Evolutionary conservation across 2,329 filamentous ascomycete species (phyloP).

Genomic region (Colletotrichum truncatum): DNA sequence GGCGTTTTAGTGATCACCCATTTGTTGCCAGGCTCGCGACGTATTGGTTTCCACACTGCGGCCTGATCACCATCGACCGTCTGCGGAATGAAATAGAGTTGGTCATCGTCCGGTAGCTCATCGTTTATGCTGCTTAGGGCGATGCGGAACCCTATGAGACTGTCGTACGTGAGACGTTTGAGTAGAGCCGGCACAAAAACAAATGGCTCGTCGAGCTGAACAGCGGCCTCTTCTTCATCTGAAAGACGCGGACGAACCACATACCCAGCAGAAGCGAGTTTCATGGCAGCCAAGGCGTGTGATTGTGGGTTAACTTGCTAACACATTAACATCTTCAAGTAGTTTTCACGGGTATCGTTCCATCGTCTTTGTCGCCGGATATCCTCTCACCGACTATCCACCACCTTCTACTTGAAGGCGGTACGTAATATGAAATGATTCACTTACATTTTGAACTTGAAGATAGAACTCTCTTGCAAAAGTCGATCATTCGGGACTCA

Average conservation of each 20-base stretch:
- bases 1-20: not conserved
- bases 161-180: not conserved
- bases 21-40: not conserved
- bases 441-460: not conserved
- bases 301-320: too few relatives aligned
- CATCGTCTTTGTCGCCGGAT: too few relatives aligned
- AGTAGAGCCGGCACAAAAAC: not conserved
- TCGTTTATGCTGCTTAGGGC: not conserved
- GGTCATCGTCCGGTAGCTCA: not conserved
- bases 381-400: too few relatives aligned
- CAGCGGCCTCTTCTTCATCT: not conserved
- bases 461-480: not conserved
- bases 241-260: not conserved
- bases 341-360: too few relatives aligned
- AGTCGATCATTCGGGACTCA: not conserved
- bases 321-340: too few relatives aligned
- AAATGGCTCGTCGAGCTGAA: too few relatives aligned
- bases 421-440: too few relatives aligned
- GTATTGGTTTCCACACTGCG: not conserved
- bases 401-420: too few relatives aligned
- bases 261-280: not conserved
- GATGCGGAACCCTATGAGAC: not conserved
- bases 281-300: not conserved
- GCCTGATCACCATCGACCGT: not conserved
- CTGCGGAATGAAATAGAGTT: not conserved